phyloP scores from a whole-genome alignment of 2,329 filamentous ascomycete genomes.

The Alternaria triticina region DNA sequence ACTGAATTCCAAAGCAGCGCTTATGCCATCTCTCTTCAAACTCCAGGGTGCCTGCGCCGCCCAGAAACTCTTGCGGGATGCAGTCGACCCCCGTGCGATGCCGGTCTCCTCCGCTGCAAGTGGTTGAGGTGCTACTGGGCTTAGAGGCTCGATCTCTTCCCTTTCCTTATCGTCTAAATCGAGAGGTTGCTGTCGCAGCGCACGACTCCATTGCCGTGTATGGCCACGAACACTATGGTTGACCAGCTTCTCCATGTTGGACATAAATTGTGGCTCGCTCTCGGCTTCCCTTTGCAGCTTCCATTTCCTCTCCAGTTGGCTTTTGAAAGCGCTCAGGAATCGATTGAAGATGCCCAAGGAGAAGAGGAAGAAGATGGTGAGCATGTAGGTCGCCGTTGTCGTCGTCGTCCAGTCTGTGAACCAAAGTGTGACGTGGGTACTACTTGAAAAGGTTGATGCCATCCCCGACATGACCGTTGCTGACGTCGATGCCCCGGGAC shows the following conservation, averaged over 20 bases:
- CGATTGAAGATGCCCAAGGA: constrained; percentile 36
- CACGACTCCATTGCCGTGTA: constrained; percentile 21
- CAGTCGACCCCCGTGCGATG: not conserved
- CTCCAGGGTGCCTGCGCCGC: constrained; percentile 25
- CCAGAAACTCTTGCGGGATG: constrained; percentile 20
- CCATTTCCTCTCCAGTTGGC: constrained; percentile 34
- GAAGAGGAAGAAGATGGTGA: constrained; percentile 38
- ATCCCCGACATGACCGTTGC: constrained; percentile 26
- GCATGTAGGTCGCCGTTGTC: constrained; percentile 30
- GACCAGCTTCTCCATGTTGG: constrained; percentile 1
- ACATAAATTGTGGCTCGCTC: not conserved
- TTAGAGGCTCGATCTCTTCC: constrained; percentile 27
- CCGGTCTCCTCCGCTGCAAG: not conserved
- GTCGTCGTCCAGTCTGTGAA: constrained; percentile 38
- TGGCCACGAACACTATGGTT: constrained; percentile 5
- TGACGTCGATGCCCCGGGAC: not conserved
- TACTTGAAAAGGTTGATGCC: constrained; percentile 35
- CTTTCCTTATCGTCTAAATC: constrained; percentile 17
- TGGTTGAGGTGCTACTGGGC: constrained; percentile 6
- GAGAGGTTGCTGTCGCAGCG: constrained; percentile 4
- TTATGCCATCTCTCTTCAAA: constrained; percentile 25
- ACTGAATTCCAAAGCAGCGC: constrained; percentile 30
- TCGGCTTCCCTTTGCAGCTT: constrained; percentile 1
- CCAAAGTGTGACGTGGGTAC: constrained; percentile 37
- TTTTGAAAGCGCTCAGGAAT: constrained; percentile 36